These are phyloP conservation scores for Cercospora sojina DNA, from an alignment of 2,329 filamentous ascomycete genomes.

Conservation along the genomic window DNA sequence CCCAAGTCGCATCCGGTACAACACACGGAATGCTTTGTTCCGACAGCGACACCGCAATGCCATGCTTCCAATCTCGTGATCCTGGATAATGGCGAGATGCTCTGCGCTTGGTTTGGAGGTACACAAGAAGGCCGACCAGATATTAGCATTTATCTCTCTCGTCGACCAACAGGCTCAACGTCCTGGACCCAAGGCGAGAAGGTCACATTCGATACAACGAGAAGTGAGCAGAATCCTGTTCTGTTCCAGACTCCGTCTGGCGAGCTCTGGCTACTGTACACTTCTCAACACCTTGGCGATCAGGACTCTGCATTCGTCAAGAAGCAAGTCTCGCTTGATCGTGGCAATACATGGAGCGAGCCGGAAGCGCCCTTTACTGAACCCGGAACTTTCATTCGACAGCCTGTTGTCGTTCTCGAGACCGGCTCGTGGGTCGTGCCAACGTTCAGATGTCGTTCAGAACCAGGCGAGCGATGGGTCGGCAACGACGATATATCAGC, in stretches of 20 bases:
- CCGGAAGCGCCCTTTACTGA: slow-evolving; percentile 17
- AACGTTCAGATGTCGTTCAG: slow-evolving; percentile 22
- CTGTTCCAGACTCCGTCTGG: slow-evolving; percentile 20
- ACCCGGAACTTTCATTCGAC: slow-evolving; percentile 22
- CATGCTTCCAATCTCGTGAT: slow-evolving; percentile 24
- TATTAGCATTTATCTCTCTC: slow-evolving; percentile 24
- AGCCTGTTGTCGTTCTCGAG: slow-evolving; percentile 20
- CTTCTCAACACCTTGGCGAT: slow-evolving; percentile 22
- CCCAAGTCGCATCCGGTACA: slow-evolving; percentile 11
- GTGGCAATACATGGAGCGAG: slow-evolving; percentile 13
- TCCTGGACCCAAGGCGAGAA: slow-evolving; percentile 18
- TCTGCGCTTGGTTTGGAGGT: slow-evolving; percentile 26
- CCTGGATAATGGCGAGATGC: slow-evolving; percentile 22
- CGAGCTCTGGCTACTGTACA: slow-evolving; percentile 22
- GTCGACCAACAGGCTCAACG: neutral
- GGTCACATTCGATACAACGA: slow-evolving; percentile 20
- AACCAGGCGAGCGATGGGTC: slow-evolving; percentile 21
- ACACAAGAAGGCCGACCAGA: slow-evolving; percentile 24
- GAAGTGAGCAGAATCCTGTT: slow-evolving; percentile 24
- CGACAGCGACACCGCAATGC: slow-evolving; percentile 22
- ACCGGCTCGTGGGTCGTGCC: slow-evolving; percentile 21
- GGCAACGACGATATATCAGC: slow-evolving; percentile 25
- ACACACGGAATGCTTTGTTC: slow-evolving; percentile 18
- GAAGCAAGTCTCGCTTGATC: slow-evolving; percentile 16
- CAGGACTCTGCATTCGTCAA: slow-evolving; percentile 24